Evolutionary conservation across 2,329 filamentous ascomycete genomes (phyloP).

Genomic region (Botrytis pseudocinerea): DNA sequence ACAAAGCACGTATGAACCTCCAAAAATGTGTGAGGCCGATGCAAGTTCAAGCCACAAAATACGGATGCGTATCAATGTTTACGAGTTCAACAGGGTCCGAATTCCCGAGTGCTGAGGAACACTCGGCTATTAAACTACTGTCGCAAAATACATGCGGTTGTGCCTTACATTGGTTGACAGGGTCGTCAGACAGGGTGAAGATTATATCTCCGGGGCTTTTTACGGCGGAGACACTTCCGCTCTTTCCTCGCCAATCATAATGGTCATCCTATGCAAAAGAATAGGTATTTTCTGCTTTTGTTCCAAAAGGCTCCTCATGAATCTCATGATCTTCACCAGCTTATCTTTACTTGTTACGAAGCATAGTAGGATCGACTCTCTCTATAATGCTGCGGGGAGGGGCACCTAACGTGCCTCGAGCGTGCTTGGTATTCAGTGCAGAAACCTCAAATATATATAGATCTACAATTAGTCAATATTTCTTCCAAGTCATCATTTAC

Average conservation of each 20-base stretch:
- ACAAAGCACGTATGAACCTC: background rate
- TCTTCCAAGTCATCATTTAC: background rate
- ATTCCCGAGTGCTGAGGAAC: background rate
- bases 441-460: background rate
- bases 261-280: background rate
- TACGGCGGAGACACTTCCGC: background rate
- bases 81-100: background rate
- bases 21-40: constrained; percentile 2
- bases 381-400: constrained; percentile 1
- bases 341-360: background rate
- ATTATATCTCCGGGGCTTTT: background rate
- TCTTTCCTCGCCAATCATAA: background rate
- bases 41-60: background rate
- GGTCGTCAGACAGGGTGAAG: background rate
- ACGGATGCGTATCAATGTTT: background rate
- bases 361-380: background rate
- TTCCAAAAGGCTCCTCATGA: background rate
- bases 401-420: background rate
- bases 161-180: background rate
- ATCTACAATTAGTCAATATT: background rate
- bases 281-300: background rate
- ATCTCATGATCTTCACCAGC: constrained; percentile 4
- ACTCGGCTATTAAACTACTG: background rate
- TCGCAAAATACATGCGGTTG: background rate
- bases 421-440: background rate